Base-by-base conservation (phyloP, 2,329 filamentous ascomycete genomes). In the Coniochaeta sp. region DNA sequence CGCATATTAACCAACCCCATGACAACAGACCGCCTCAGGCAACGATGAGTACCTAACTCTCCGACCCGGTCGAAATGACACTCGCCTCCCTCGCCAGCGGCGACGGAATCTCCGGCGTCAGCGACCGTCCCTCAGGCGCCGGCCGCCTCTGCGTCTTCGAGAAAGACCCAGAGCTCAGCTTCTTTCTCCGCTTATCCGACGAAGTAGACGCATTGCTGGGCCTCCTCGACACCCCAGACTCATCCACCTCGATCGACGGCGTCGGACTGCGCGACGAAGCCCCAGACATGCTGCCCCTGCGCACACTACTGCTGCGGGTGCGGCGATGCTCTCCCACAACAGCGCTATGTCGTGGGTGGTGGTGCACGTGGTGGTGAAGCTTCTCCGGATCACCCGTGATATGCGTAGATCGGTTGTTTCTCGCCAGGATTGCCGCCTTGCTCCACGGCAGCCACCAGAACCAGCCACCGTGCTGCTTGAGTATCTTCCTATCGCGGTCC, bases 391-490 rank as follows among this genome's bases (percentile, higher is more conserved):
- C 47, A 50, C 35, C 18, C 35, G 38, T 42, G 38, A 42, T 42
- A 26, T 48, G 51, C 8, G 27, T 53, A 12, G 32, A 35, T 7
- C 33, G 45, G 26, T 57, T 51, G 51, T 57, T 56, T 51, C 56
- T 54, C 4, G 32, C 45, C n/a, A 48, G 26, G 24, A 55, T 69
- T 60, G 59, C 69, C 71, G 72, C 76, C 24, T 74, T 78, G 30
- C 79, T 72, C 78, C 87, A 89, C 0, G 89, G 87, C 1, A 89
- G 81, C 87, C 91, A 95, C 90, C 90, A 95, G 31, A 95, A 73
- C 84, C 85, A 88, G 20, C 86, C 81, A 50, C 86, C 83, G 55
- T 85, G 76, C 60, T 84, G 75, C 61, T 81, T 83, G 12, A 86
- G 84, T 33, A 89, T 71, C 55, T 86, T 82, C 16, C 79, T 77